phyloP scores from a whole-genome alignment of 345 rosid genomes.

The Syzygium grande region DNA sequence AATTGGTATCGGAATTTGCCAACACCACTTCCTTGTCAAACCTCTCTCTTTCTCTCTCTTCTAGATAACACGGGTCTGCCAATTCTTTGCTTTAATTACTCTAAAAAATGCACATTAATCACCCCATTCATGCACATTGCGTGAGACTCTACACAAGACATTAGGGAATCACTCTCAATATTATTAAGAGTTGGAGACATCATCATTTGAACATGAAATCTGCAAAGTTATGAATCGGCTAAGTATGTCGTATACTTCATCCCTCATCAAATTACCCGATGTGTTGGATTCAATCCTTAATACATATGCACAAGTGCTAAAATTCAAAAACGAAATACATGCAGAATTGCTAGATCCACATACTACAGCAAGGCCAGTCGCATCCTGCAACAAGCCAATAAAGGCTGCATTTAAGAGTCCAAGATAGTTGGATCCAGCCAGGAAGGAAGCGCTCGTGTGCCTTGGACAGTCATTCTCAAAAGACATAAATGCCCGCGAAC shows the following conservation, averaged over 20 bases:
- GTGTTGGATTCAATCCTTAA: background rate
- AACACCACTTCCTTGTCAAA: background rate
- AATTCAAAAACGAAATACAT: background rate
- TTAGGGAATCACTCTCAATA: background rate
- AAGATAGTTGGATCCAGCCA: background rate
- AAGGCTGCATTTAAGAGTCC: background rate
- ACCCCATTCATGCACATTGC: too few species aligned
- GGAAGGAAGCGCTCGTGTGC: background rate
- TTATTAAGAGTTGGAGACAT: background rate
- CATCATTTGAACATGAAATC: rapidly evolving
- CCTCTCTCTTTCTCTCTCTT: background rate
- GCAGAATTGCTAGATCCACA: background rate
- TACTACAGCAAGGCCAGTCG: background rate
- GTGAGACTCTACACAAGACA: background rate
- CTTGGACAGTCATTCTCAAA: background rate
- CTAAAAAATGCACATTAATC: too few species aligned
- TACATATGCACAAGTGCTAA: background rate
- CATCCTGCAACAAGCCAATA: background rate
- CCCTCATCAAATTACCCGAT: background rate
- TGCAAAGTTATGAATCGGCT: background rate
- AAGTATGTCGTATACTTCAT: background rate
- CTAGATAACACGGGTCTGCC: background rate
- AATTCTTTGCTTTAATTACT: background rate
- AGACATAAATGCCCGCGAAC: background rate
- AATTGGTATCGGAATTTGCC: background rate